phyloP scores from a whole-genome alignment of 208 protist species.

The Phytomonas serpens region DNA sequence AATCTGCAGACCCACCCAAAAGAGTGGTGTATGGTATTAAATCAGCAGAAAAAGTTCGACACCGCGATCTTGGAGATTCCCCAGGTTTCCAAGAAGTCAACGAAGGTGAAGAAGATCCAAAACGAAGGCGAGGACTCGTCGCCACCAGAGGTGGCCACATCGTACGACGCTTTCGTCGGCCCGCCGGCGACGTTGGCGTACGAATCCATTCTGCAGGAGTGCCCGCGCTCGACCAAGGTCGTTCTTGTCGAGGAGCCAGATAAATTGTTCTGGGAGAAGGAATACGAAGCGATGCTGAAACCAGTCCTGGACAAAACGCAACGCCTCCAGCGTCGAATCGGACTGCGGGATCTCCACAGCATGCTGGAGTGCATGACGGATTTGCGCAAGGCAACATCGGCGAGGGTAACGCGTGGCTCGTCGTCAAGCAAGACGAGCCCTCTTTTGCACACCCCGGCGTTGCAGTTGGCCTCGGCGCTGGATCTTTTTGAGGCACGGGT shows the following conservation, averaged over 20 bases:
- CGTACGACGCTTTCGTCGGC: conserved; percentile 71
- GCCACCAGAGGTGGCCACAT: neutral
- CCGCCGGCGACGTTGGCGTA: conserved; percentile 74
- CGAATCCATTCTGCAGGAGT: conserved; percentile 59
- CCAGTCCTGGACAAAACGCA: conserved; percentile 26
- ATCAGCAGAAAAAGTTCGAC: conserved; percentile 61
- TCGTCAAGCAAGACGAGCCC: conserved; percentile 13
- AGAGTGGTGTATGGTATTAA: conserved; percentile 70
- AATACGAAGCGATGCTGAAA: conserved; percentile 38
- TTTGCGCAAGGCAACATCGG: conserved; percentile 18
- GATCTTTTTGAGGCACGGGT: conserved; percentile 73
- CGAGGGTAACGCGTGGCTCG: conserved; percentile 11
- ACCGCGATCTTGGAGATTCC: conserved; percentile 23
- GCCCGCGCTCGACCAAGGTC: conserved; percentile 67
- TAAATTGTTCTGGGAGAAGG: conserved; percentile 61
- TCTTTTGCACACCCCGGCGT: conserved; percentile 13
- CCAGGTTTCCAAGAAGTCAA: neutral
- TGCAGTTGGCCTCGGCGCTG: conserved; percentile 35
- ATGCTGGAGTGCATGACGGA: conserved; percentile 56
- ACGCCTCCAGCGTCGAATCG: conserved; percentile 6
- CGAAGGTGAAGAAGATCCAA: neutral
- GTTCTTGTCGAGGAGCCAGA: conserved; percentile 76
- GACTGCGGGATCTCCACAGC: conserved; percentile 25
- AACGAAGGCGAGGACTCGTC: neutral
- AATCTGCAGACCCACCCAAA: conserved; percentile 60